These are phyloP conservation scores for Lizonia empirigonia DNA, from an alignment of 2,329 filamentous ascomycete genomes.

Conservation along the genomic window DNA sequence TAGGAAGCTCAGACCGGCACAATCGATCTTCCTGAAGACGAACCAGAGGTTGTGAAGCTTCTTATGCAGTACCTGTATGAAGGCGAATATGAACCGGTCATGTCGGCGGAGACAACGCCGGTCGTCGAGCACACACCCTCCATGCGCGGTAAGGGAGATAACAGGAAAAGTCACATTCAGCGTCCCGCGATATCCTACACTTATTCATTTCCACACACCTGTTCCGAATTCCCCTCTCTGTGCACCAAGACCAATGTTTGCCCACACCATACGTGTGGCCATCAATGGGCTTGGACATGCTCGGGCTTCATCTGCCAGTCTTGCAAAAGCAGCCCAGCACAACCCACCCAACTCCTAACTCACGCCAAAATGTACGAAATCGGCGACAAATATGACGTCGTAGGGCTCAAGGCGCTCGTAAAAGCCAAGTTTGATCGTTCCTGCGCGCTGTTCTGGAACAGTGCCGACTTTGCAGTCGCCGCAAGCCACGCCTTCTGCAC, in stretches of 20 bases:
- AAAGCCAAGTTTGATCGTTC: slow-evolving; percentile 14
- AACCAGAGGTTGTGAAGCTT: slow-evolving; percentile 13
- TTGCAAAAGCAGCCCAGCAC: background rate
- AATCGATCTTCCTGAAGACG: slow-evolving; percentile 21
- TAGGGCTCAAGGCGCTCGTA: slow-evolving; percentile 15
- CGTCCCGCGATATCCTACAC: no score
- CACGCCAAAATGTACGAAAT: slow-evolving; percentile 21
- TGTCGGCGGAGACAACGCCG: no score
- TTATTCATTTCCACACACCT: no score
- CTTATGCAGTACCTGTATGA: slow-evolving; percentile 30
- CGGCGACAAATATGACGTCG: slow-evolving; percentile 23
- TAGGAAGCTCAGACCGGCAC: background rate
- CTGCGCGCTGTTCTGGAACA: slow-evolving; percentile 19
- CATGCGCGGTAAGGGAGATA: no score
- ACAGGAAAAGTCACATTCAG: no score
- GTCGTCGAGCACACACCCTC: no score
- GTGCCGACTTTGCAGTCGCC: slow-evolving; percentile 28
- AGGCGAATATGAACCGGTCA: slow-evolving; percentile 12
- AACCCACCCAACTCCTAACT: background rate
- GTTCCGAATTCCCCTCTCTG: no score
- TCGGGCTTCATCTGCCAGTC: background rate
- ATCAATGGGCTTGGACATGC: background rate
- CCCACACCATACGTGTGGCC: background rate
- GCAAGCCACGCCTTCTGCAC: slow-evolving; percentile 32
- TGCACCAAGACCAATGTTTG: no score